Evolutionary conservation across 192 early-diverging fungal species (phyloP).

Genomic region (Podila clonocystis): DNA sequence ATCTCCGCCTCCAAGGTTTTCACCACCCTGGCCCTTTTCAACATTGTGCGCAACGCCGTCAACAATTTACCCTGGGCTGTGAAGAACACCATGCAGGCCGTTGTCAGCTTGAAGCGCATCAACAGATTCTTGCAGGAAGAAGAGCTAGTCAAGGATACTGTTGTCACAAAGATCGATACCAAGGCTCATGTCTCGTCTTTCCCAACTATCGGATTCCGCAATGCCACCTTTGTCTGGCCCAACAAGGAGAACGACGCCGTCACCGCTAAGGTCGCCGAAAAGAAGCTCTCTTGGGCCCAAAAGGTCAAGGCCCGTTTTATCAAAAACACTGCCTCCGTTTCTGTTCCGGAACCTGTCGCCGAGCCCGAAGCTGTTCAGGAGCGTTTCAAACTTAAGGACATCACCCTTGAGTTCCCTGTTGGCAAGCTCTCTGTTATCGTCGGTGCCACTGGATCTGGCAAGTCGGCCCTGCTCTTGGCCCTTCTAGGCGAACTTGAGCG

Average conservation of each 20-base stretch:
- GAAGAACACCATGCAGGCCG: conserved; percentile 58
- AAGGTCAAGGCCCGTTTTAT: conserved; percentile 23
- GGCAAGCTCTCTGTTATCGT: conserved; percentile 82
- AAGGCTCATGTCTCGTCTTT: conserved; percentile 69
- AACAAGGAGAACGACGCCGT: conserved; percentile 35
- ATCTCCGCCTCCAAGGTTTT: conserved; percentile 60
- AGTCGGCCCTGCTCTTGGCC: conserved; percentile 81
- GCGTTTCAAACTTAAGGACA: conserved; percentile 66
- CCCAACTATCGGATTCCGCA: conserved; percentile 35
- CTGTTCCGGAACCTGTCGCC: conserved; percentile 3
- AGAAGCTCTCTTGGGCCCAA: conserved; percentile 13
- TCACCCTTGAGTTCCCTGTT: conserved; percentile 73
- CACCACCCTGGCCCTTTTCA: conserved; percentile 76
- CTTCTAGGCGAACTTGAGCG: conserved; percentile 86
- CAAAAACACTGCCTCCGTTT: conserved; percentile 4
- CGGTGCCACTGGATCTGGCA: conserved; percentile 91
- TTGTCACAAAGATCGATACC: conserved; percentile 35
- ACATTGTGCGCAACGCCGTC: conserved; percentile 68
- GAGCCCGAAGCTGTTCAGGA: conserved; percentile 11
- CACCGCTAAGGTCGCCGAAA: conserved; percentile 40
- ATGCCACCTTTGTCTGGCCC: conserved; percentile 30
- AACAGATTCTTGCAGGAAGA: conserved; percentile 75
- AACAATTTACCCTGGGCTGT: conserved; percentile 67
- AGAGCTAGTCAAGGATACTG: conserved; percentile 65
- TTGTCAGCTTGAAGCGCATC: conserved; percentile 74